Evolutionary conservation across 148 eudicot genomes (phyloP).

Genomic region (Rhododendron griersonianum): DNA sequence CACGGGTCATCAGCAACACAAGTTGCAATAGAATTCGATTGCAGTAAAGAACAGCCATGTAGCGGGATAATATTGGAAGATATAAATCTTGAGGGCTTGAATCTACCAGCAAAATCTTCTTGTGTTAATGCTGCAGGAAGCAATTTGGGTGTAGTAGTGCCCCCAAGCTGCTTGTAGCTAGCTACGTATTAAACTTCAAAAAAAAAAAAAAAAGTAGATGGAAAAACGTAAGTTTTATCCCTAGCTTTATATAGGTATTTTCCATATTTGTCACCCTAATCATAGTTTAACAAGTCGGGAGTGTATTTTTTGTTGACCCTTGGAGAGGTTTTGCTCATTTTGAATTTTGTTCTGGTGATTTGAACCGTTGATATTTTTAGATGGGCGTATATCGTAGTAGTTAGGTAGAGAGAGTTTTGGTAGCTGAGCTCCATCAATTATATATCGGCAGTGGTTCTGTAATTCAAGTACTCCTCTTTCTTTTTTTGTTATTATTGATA

Average conservation of each 20-base stretch:
- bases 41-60: not conserved
- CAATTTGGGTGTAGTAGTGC: slow-evolving; percentile 27
- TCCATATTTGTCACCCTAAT: not conserved
- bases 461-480: not conserved
- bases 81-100: slow-evolving; percentile 27
- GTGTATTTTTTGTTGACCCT: not conserved
- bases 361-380: not conserved
- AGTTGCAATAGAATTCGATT: not conserved
- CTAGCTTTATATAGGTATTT: not conserved
- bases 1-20: not conserved
- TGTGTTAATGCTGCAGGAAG: slow-evolving; percentile 42
- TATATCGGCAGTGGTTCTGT: not conserved
- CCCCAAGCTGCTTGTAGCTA: slow-evolving; percentile 41
- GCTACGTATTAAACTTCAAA: no score
- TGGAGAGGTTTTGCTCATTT: no score
- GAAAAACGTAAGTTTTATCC: not conserved
- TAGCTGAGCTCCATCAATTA: no score
- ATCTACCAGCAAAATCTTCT: slow-evolving; percentile 14
- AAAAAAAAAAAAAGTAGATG: no score
- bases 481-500: not conserved
- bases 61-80: slow-evolving; percentile 30
- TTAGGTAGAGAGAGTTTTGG: not conserved
- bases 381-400: not conserved
- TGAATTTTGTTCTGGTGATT: no score
- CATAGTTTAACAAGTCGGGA: not conserved